phyloP scores from a whole-genome alignment of 1,284 basidiomycete species.

The Sutorius eximius region DNA sequence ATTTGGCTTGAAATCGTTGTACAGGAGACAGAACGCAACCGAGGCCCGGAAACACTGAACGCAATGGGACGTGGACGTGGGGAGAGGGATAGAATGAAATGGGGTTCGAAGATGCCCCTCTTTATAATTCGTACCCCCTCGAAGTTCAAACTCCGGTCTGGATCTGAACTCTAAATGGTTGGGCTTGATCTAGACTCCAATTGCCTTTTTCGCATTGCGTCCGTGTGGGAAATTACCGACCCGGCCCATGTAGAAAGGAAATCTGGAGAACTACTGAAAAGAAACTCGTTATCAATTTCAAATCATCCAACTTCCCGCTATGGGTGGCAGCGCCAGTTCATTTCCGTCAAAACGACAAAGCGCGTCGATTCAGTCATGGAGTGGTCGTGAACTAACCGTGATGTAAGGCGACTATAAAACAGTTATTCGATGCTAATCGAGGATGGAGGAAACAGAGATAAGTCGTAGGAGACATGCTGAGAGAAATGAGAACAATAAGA shows the following conservation, averaged over 20 bases:
- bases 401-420: constrained; percentile 26
- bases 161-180: constrained; percentile 36
- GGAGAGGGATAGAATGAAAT: constrained; percentile 36
- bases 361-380: constrained; percentile 20
- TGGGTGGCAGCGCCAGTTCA: constrained; percentile 8
- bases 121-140: constrained; percentile 48
- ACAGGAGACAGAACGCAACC: constrained; percentile 45
- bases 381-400: constrained; percentile 25
- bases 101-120: constrained; percentile 31
- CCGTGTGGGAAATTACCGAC: constrained; percentile 9
- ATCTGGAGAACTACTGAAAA: too few relatives aligned
- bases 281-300: constrained; percentile 30
- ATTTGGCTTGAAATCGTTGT: constrained; percentile 38
- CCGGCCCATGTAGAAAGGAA: too few relatives aligned
- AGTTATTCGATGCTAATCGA: constrained; percentile 20
- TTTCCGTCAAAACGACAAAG: constrained; percentile 10
- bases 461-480: constrained; percentile 16
- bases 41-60: constrained; percentile 52
- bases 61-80: constrained; percentile 42
- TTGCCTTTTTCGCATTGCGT: constrained; percentile 21
- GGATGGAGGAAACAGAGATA: not conserved
- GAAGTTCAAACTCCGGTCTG: constrained; percentile 51
- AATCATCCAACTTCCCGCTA: constrained; percentile 17
- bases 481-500: constrained; percentile 15
- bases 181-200: constrained; percentile 21